Evolutionary conservation across 805 yeast species (phyloP), one percentile per base, ranked within the genome.

Genomic region (Myxozyma lipomycoides): DNA sequence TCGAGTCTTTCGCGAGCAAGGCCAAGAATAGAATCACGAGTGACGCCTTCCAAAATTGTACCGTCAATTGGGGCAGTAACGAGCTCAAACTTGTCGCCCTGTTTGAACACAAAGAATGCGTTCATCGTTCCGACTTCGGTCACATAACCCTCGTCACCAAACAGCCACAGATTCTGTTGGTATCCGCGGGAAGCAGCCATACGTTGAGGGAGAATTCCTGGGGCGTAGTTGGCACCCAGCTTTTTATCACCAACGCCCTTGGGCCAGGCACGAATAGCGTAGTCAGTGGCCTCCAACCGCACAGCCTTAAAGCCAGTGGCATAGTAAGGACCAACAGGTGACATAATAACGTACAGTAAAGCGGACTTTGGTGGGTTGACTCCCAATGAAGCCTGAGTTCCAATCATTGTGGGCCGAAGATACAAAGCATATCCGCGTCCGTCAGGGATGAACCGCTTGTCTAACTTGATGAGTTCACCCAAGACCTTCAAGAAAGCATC

Each of bases 91-190:
- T 83, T 86, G 52, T 96, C 97, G 40, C 70, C 71, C n/a, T 78
- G 67, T 69, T 84, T 73, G 76, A 91, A 87, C 30, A 81, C 96
- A 63, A 86, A 82, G 73, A 93, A 91, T 40, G 78, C 91, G 72
- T 91, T 91, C 98, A 91, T 93, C 51, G 98, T 89, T 60, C 98
- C 98, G 50, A 88, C 98, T 75, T 91, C 98, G 61, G 98, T 91
- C 63, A 91, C 81, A 69, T 80, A 69, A 62, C 82, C 80, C 67
- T 91, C 91, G 50, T 85, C 87, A 55, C 96, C 96, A 64, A 91
- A 91, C 64, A 91, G 76, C 98, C 98, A 91, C 68, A 91, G 74
- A 76, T 91, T 91, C 73, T 93, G 98, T 69, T 87, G 95, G 75
- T 81, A 90, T 40, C 98, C 98, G 70, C 90, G 81, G 22, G 75